Evolutionary conservation across 2,329 filamentous ascomycete genomes (phyloP).

Genomic region (Cladosporium colombiae): DNA sequence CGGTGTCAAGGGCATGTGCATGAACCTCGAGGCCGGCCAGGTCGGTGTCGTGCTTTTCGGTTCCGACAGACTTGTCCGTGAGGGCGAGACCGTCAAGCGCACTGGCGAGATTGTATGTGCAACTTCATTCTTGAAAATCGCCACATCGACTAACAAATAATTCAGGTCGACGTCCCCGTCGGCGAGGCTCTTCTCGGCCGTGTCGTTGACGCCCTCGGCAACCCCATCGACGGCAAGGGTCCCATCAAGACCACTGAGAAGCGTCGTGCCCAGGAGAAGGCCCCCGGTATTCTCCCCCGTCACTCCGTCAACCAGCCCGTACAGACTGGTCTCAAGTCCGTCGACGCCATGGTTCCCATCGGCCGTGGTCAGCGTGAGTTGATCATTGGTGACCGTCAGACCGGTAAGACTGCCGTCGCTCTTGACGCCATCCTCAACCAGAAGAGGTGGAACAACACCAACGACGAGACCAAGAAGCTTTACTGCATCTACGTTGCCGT

Average conservation of each 20-base stretch:
- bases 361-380: slow-evolving; percentile 99
- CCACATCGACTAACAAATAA: neutral
- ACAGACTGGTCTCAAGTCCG: slow-evolving; percentile 98
- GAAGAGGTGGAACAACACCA: slow-evolving; percentile 90
- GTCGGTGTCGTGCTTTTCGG: slow-evolving; percentile 99
- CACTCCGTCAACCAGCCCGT: slow-evolving; percentile 97
- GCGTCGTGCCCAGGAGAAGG: slow-evolving; percentile 98
- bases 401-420: slow-evolving; percentile 98
- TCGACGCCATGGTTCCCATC: slow-evolving; percentile 99
- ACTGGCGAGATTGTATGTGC: slow-evolving; percentile 87
- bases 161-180: slow-evolving; percentile 92
- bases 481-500: slow-evolving; percentile 99
- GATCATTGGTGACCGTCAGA: slow-evolving; percentile 99
- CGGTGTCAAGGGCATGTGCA: slow-evolving; percentile 99
- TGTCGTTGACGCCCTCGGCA: slow-evolving; percentile 97
- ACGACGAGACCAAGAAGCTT: slow-evolving; percentile 95
- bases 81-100: slow-evolving; percentile 99
- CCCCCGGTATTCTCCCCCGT: slow-evolving; percentile 95
- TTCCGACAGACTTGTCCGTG: slow-evolving; percentile 99
- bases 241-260: slow-evolving; percentile 89
- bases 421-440: slow-evolving; percentile 99
- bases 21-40: slow-evolving; percentile 99
- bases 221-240: slow-evolving; percentile 99
- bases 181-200: slow-evolving; percentile 90
- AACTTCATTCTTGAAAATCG: neutral